A percentile compares a stretch with the other conserved stretches of the same genome.
phyloP scores from a whole-genome alignment of 805 yeast species.

The Ogataea chonburiensis region DNA sequence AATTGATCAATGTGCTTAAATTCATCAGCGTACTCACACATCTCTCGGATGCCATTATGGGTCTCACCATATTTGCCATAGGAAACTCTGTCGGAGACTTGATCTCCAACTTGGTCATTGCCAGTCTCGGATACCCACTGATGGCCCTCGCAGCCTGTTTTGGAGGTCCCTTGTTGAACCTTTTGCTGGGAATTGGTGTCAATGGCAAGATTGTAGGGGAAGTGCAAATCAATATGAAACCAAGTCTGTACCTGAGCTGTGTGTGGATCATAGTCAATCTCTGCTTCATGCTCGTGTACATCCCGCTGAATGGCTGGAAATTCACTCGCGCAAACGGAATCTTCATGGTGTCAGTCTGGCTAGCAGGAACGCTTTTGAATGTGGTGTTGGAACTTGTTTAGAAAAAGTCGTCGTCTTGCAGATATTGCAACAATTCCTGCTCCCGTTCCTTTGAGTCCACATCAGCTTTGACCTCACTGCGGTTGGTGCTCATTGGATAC shows the following conservation, averaged over 20 bases:
- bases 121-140: constrained; percentile 75
- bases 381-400: constrained; percentile 30
- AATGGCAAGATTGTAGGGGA: constrained; percentile 54
- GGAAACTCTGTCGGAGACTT: constrained; percentile 94
- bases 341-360: constrained; percentile 42
- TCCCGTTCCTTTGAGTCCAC: constrained; percentile 58
- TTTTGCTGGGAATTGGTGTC: constrained; percentile 76
- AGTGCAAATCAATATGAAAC: constrained; percentile 34
- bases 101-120: constrained; percentile 77
- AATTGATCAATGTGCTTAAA: constrained; percentile 63
- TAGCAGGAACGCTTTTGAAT: constrained; percentile 36
- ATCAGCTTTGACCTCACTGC: constrained; percentile 49
- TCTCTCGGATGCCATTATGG: constrained; percentile 76
- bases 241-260: constrained; percentile 43
- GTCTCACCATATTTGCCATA: constrained; percentile 83
- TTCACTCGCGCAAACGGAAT: constrained; percentile 41
- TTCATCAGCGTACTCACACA: constrained; percentile 57
- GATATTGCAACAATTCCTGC: constrained; percentile 38
- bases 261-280: constrained; percentile 40
- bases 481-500: constrained; percentile 65
- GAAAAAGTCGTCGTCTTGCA: constrained; percentile 49
- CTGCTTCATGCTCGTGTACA: constrained; percentile 36
- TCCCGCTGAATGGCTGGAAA: constrained; percentile 43
- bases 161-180: constrained; percentile 84
- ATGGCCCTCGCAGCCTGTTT: constrained; percentile 96